These are phyloP conservation scores for Sanghuangporus weigelae DNA, from an alignment of 1,284 basidiomycete genomes.

Conservation along the genomic window DNA sequence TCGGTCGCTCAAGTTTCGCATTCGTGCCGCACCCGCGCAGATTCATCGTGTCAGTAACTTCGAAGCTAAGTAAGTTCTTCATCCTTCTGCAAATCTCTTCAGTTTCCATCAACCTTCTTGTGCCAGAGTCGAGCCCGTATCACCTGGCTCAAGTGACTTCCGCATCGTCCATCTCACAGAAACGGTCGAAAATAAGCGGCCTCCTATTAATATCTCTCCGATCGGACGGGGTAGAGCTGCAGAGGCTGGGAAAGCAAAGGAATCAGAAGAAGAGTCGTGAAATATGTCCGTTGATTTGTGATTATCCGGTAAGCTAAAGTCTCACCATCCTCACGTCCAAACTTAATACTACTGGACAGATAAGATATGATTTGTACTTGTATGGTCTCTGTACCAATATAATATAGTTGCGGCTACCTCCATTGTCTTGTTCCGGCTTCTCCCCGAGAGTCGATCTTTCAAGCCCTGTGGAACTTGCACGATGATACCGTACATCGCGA, in stretches of 20 bases:
- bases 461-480: no score
- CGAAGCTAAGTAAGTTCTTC: slow-evolving; percentile 35
- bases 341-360: no score
- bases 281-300: no score
- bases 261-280: background rate
- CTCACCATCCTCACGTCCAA: no score
- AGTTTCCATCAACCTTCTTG: background rate
- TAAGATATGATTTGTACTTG: no score
- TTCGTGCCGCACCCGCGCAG: slow-evolving; percentile 39
- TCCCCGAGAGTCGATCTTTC: no score
- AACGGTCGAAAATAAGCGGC: background rate
- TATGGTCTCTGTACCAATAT: no score
- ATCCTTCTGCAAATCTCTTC: background rate
- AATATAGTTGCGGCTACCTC: no score
- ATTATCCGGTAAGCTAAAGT: no score
- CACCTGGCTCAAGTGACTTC: background rate
- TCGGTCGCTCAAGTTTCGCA: slow-evolving; percentile 37
- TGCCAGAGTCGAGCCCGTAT: background rate
- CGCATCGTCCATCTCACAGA: background rate
- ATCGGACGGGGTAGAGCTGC: background rate
- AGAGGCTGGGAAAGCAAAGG: background rate
- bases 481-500: no score
- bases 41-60: slow-evolving; percentile 33
- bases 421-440: no score
- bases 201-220: background rate